Evolutionary conservation across 805 yeast species (phyloP).

Genomic region (Wickerhamiella musiphila): DNA sequence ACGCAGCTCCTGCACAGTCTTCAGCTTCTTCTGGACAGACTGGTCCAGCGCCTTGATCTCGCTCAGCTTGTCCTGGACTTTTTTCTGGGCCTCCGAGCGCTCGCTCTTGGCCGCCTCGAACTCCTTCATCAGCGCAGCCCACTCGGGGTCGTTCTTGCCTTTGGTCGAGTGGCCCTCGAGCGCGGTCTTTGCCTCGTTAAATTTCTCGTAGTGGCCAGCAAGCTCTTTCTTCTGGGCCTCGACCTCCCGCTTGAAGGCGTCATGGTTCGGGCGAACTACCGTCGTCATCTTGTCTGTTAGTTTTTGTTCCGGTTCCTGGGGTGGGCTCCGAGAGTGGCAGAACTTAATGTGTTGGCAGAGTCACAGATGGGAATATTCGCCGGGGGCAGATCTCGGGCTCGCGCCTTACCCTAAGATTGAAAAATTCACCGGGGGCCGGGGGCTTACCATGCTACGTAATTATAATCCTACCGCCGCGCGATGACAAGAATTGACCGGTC

Average conservation of each 20-base stretch:
- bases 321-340: too few relatives aligned
- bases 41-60: constrained; percentile 58
- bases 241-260: constrained; percentile 16
- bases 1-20: constrained; percentile 54
- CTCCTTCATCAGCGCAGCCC: constrained; percentile 37
- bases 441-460: too few relatives aligned
- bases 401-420: too few relatives aligned
- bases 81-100: constrained; percentile 29
- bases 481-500: too few relatives aligned
- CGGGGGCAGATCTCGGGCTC: too few relatives aligned
- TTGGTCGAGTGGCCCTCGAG: constrained; percentile 13
- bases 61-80: constrained; percentile 34
- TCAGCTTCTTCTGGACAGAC: constrained; percentile 52
- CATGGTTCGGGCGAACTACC: constrained; percentile 16
- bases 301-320: too few relatives aligned
- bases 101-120: constrained; percentile 29
- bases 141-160: constrained; percentile 23
- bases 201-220: constrained; percentile 13
- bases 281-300: too few relatives aligned
- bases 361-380: too few relatives aligned
- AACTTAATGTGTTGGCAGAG: too few relatives aligned
- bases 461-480: too few relatives aligned
- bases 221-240: constrained; percentile 17
- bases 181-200: constrained; percentile 14
- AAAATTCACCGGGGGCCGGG: too few relatives aligned